A percentile compares a stretch with the other conserved stretches of the same genome.
phyloP scores from a whole-genome alignment of 441 rosid genomes.

The Populus tomentosa region DNA sequence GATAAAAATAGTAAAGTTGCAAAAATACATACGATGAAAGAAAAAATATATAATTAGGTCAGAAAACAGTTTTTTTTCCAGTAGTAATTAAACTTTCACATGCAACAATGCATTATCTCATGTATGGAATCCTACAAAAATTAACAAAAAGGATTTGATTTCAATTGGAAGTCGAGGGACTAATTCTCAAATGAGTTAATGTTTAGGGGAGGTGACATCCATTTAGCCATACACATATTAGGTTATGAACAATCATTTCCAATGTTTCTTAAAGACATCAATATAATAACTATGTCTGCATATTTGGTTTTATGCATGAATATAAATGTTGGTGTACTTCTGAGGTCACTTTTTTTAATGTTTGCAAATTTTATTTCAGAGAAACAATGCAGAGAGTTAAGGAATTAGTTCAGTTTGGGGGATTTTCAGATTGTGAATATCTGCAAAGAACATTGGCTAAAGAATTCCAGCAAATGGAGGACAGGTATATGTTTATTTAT shows the following conservation, averaged over 20 bases:
- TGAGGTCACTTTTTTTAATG: background rate
- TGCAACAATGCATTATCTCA: background rate
- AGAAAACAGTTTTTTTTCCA: no score
- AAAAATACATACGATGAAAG: no score
- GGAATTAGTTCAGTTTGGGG: constrained; percentile 73
- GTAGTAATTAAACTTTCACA: no score
- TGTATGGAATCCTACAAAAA: no score
- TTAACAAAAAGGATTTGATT: background rate
- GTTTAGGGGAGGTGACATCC: background rate
- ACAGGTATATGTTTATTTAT: constrained; percentile 42
- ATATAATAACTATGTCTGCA: background rate
- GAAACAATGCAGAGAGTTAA: constrained; percentile 68
- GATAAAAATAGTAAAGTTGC: no score
- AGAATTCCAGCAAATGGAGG: constrained; percentile 78
- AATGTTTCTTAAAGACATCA: background rate
- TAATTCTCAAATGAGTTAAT: background rate
- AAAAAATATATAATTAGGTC: no score
- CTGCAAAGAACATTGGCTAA: constrained; percentile 65
- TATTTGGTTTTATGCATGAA: background rate
- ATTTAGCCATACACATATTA: background rate
- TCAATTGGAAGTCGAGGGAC: background rate
- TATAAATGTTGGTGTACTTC: constrained; percentile 1
- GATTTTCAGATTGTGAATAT: constrained; percentile 61
- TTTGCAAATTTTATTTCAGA: constrained; percentile 29
- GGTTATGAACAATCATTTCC: background rate